Base-by-base conservation (phyloP, 306 rosid species). In the Cucurbita maxima region DNA sequence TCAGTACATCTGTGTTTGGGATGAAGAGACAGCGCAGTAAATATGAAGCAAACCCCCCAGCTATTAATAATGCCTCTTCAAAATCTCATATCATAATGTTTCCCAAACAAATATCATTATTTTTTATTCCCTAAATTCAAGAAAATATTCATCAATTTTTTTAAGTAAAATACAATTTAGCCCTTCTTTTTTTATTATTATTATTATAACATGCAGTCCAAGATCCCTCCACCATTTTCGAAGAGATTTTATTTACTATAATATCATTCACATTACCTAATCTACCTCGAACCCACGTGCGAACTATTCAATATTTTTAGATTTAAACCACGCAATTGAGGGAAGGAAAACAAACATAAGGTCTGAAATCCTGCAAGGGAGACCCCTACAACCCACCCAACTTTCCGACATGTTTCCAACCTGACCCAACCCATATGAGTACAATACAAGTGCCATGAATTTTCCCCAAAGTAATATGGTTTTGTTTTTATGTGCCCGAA, bases 361-460 rank as follows among this genome's bases (percentile, higher is more conserved):
- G 72, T 56, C 73, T 45, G 56, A 67, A 67, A 45, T 67, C 73
- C 73, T 38, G 73, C 73, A 67, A 67, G 16, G 57, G 3, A 45
- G 25, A 45, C 73, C 73, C 72, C 73, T 47, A 68, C 22, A 68
- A 68, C 73, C 5, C 56, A 13, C 56, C 73, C 57, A 68, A 47
- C 73, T 22, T 30, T 20, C 73, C 56, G 22, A 68, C 73, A 68
- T 47, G 20, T 68, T 50, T 50, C 18, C 1, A 50, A 47, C 5
- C n/a, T n/a, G 52, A 48, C 52, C 53, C 53, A 8, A 48, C 53
- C 4, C 7, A 30, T 0, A 48, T 13, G 5, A 48, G 14, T 48
- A 48, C 14, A 48, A 13, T 48, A 48, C 2, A 48, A 0, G 4
- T 64, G 25, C 7, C 30, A 30, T 30, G 34, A 30, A 30, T 30